These are phyloP conservation scores for Wakefieldia striispora DNA, from an alignment of 768 basidiomycete species.

Conservation along the genomic window DNA sequence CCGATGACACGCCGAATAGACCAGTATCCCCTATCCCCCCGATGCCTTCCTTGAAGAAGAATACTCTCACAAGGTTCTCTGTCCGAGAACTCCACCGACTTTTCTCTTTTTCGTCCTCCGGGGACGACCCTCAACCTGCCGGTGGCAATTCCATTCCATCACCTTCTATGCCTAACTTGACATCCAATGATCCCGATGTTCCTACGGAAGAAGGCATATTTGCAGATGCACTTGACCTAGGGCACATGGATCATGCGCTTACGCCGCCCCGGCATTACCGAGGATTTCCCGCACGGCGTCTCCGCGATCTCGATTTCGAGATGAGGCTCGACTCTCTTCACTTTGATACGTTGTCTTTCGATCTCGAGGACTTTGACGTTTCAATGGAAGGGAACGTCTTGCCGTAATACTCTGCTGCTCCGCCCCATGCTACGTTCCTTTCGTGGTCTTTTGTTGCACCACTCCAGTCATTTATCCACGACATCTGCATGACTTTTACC, in stretches of 20 bases:
- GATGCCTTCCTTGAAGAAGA: slow-evolving; percentile 32
- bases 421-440: neutral
- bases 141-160: slow-evolving; percentile 2
- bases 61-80: slow-evolving; percentile 31
- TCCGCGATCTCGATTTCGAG: slow-evolving; percentile 51
- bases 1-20: slow-evolving; percentile 14
- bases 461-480: neutral
- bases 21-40: slow-evolving; percentile 38
- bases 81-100: slow-evolving; percentile 37
- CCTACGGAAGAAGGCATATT: slow-evolving; percentile 17
- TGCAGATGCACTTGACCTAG: slow-evolving; percentile 17
- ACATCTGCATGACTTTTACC: slow-evolving; percentile 9
- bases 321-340: slow-evolving; percentile 72
- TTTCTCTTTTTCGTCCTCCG: slow-evolving; percentile 25
- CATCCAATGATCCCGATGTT: slow-evolving; percentile 17
- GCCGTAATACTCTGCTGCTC: slow-evolving; percentile 12
- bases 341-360: slow-evolving; percentile 69
- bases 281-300: slow-evolving; percentile 8
- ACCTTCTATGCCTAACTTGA: slow-evolving; percentile 9
- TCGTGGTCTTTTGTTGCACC: neutral
- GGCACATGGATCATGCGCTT: slow-evolving; percentile 17
- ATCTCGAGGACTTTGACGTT: slow-evolving; percentile 51
- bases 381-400: slow-evolving; percentile 16
- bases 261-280: slow-evolving; percentile 3
- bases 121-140: slow-evolving; percentile 3